Evolutionary conservation across 2,329 filamentous ascomycete species (phyloP).

Genomic region (Ramularia endophylla): DNA sequence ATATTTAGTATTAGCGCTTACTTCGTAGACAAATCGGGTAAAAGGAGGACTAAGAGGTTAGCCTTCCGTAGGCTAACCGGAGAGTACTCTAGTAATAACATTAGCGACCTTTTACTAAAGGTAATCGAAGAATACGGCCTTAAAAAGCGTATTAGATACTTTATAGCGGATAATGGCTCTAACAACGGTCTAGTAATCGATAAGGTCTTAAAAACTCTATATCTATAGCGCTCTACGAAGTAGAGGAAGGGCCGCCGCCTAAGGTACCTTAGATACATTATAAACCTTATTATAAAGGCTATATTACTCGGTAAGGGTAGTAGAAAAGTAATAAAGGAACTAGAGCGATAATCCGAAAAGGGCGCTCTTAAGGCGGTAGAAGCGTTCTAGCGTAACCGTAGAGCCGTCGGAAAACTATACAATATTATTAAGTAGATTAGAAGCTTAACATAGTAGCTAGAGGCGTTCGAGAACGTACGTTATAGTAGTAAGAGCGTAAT

Average conservation of each 20-base stretch:
- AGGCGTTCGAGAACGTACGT: conserved; percentile 1
- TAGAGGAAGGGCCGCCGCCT: conserved; percentile 1
- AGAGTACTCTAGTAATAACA: conserved; percentile 1
- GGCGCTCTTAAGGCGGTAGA: conserved; percentile 3
- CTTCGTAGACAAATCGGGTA: conserved; percentile 1
- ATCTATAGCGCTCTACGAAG: conserved; percentile 1
- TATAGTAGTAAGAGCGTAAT: neutral
- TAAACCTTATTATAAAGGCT: conserved; percentile 3
- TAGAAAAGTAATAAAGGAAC: conserved; percentile 2
- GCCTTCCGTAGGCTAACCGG: conserved; percentile 2
- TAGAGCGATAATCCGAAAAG: too few relatives aligned
- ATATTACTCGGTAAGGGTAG: conserved; percentile 5
- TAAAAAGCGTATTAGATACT: neutral
- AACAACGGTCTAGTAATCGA: conserved; percentile 2
- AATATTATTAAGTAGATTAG: conserved; percentile 5
- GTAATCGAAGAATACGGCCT: conserved; percentile 5
- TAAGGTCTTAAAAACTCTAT: conserved; percentile 3
- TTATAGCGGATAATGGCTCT: conserved; percentile 3
- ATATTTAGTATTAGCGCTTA: conserved; percentile 4
- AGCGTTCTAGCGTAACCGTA: conserved; percentile 3
- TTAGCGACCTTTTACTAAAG: neutral
- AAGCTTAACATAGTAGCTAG: neutral
- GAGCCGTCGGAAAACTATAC: conserved; percentile 2
- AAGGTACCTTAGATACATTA: conserved; percentile 4
- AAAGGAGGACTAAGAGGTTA: conserved; percentile 1